Evolutionary conservation across 2,329 filamentous ascomycete genomes (phyloP), one percentile per base, ranked within the genome.

Genomic region (Aspergillus sp.): DNA sequence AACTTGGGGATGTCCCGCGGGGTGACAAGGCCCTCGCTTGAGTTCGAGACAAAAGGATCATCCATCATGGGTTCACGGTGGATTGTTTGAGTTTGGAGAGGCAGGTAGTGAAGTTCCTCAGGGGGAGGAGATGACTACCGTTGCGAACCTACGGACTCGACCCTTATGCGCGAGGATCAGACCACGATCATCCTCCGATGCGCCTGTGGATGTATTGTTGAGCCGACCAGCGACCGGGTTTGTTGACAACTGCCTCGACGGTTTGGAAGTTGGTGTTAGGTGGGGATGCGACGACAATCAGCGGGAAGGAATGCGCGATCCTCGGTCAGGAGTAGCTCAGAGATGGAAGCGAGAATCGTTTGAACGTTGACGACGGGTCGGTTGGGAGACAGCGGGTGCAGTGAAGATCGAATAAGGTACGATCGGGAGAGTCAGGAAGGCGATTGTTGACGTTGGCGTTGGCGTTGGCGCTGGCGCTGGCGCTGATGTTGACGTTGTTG

Each of bases 1-100:
- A 89, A 94, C 60, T 91, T 86, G 59, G 92, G 83, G 46, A 78
- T 57, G 52, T 73, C 71, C 46, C 65, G 68, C 46, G 70, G 78
- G 30, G 69, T 30, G 26, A 30, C 70, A 22, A 76, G 65, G 42
- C 58, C 61, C 38, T 73, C 74, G 20, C 77, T 70, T 4, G 76
- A 70, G 58, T 63, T 73, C 53, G 77, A 73, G 53, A 84, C 71
- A 64, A 87, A 87, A 42, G 84, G 84, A 59, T 87, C 84, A 63
- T 79, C 67, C 60, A 73, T 71, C 51, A 64, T 60, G 33, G 63
- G 53, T 19, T 61, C 53, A 50, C 59, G 52, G 50, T 47, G 42
- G 32, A 47, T 53, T 45, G 35, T 16, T n/a, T 8, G 5, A n/a
- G 4, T 38, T 14, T 38, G 16, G 8, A 38, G 35, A 38, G 14